Evolutionary conservation across 768 basidiomycete genomes (phyloP).

Genomic region (Neoboletus magnificus): DNA sequence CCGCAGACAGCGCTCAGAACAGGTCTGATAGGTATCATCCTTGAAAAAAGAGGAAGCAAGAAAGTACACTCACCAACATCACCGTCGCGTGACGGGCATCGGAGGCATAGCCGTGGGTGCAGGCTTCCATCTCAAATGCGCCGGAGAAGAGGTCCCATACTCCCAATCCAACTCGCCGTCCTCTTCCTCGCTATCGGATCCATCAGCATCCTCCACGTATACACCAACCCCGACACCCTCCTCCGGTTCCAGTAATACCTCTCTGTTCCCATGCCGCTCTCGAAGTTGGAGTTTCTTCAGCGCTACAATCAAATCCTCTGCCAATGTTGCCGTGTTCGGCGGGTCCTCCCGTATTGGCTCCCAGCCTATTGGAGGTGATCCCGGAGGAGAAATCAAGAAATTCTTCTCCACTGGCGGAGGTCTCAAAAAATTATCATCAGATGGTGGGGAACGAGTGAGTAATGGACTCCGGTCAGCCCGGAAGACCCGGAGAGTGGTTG

Average conservation of each 20-base stretch:
- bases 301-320: conserved; percentile 83
- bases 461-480: conserved; percentile 72
- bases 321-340: conserved; percentile 79
- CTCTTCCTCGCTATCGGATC: conserved; percentile 27
- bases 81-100: conserved; percentile 24
- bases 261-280: conserved; percentile 39
- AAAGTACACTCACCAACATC: conserved; percentile 26
- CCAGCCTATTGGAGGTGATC: conserved; percentile 97
- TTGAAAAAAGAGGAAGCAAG: conserved; percentile 11
- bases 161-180: conserved; percentile 50
- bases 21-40: conserved; percentile 79
- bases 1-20: conserved; percentile 65
- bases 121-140: conserved; percentile 49
- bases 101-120: conserved; percentile 59
- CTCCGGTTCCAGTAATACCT: conserved; percentile 63
- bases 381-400: conserved; percentile 97
- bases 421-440: conserved; percentile 41
- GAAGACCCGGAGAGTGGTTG: conserved; percentile 61
- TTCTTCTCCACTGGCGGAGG: conserved; percentile 87
- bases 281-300: conserved; percentile 64
- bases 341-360: conserved; percentile 88
- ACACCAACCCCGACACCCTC: conserved; percentile 74
- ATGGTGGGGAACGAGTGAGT: conserved; percentile 33
- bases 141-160: conserved; percentile 49
- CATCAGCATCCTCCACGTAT: conserved; percentile 73